Base-by-base conservation (phyloP, 108 stramenopile species). In the Discostella pseudostelligera region DNA sequence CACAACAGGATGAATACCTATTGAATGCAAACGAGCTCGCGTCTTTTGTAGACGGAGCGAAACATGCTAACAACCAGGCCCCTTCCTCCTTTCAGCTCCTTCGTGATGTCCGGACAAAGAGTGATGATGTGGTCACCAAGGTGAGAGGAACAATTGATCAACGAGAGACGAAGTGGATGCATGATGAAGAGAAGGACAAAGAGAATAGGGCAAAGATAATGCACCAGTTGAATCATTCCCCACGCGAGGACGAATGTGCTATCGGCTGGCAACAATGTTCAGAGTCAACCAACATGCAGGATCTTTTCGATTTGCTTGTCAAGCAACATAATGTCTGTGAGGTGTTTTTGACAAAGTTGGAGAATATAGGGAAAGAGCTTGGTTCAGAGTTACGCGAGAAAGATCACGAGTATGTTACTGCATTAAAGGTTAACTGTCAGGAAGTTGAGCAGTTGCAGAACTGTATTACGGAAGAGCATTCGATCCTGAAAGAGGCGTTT, bases 401-500 rank as follows among this genome's bases (percentile, higher is more conserved):
- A 62, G 75, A 76, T 59, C 67, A 69, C 56, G 68, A 76, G 53
- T 76, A 76, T 53, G 69, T 78, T 46, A 61, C 63, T 61, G 64
- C 76, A 4, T 39, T 78, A 59, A 78, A 65, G 48, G 60, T 44
- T 44, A 78, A 78, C 22, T 58, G 69, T 5, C 58, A 48, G 14
- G 76, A 78, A 28, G 40, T 78, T 53, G 76, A 70, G 24, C 9
- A 5, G 26, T 44, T 78, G 45, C 64, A 78, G 39, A 3, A 62
- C 26, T 56, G 65, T 17, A 70, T 78, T 11, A 35, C 56, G 14
- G 29, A 69, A 20, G 76, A 78, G 45, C 76, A 78, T 45, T 7
- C 14, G 10, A 37, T 66, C 20, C 25, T 78, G 35, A 78, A 70
- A 46, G 51, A 58, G 42, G 59, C 69, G 0, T 78, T 78, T 44